Percentiles rank a stretch among this genome's conserved stretches.
These are phyloP conservation scores for Gynandropsis gynandra DNA, from an alignment of 345 rosid genomes.

Conservation along the genomic window DNA sequence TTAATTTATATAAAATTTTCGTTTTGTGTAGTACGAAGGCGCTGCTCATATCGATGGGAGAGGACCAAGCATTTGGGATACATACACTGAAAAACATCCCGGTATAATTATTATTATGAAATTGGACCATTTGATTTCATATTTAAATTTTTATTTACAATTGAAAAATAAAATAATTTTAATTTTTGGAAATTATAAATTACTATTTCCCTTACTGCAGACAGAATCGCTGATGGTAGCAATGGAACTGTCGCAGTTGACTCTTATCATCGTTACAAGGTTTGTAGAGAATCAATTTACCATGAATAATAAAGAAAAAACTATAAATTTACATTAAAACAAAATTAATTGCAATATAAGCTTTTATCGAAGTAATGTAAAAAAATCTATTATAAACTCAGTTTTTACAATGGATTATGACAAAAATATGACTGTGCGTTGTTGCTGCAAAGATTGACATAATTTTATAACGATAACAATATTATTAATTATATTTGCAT, in stretches of 20 bases:
- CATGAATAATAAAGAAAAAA: no score
- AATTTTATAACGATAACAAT: no score
- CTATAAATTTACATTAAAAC: no score
- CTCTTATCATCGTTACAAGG: slow-evolving; percentile 3
- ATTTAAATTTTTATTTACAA: neutral
- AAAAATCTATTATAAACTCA: no score
- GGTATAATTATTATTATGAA: neutral
- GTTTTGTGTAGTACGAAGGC: slow-evolving; percentile 19
- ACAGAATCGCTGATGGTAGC: neutral
- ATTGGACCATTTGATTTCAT: neutral
- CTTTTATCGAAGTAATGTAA: no score
- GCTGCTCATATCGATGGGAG: slow-evolving; percentile 23
- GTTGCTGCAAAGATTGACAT: no score
- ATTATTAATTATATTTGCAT: no score
- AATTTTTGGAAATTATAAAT: neutral
- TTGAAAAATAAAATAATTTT: neutral
- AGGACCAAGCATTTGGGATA: slow-evolving; percentile 28
- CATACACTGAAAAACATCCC: slow-evolving; percentile 6
- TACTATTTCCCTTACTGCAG: neutral
- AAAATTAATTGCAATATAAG: no score
- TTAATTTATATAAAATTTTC: neutral
- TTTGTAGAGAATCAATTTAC: no score
- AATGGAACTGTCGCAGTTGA: neutral
- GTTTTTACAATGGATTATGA: no score
- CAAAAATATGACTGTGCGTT: no score